These are phyloP conservation scores for Suillus subalutaceus DNA, from an alignment of 768 basidiomycete genomes.

Conservation along the genomic window DNA sequence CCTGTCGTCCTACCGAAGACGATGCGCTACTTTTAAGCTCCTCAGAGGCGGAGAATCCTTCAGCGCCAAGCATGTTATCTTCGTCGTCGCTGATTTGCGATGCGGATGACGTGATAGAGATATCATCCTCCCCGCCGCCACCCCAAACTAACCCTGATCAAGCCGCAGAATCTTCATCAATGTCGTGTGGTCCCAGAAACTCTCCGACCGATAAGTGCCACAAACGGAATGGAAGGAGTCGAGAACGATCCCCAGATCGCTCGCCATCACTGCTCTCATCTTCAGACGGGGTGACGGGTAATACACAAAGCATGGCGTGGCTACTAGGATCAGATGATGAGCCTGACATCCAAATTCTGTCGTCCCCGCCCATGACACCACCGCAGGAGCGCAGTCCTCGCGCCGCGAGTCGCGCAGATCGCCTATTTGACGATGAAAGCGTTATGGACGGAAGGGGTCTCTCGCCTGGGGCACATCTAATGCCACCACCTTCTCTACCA, in stretches of 20 bases:
- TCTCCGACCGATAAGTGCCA: background rate
- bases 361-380: conserved; percentile 47
- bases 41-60: conserved; percentile 12
- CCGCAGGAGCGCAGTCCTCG: conserved; percentile 13
- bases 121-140: conserved; percentile 31
- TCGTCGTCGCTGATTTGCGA: conserved; percentile 29
- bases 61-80: conserved; percentile 13
- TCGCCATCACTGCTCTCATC: conserved; percentile 19
- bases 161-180: background rate
- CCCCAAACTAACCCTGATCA: background rate
- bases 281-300: conserved; percentile 10
- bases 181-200: background rate
- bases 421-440: conserved; percentile 23
- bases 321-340: conserved; percentile 69
- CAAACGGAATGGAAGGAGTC: background rate
- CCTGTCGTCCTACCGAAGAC: background rate
- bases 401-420: background rate
- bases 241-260: conserved; percentile 20
- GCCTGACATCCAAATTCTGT: conserved; percentile 51
- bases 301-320: conserved; percentile 59
- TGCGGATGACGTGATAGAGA: conserved; percentile 31
- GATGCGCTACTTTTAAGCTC: background rate
- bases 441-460: conserved; percentile 24
- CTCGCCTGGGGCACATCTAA: conserved; percentile 20
- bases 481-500: conserved; percentile 41